phyloP scores from a whole-genome alignment of 768 basidiomycete species.

The Russula ochroleuca region DNA sequence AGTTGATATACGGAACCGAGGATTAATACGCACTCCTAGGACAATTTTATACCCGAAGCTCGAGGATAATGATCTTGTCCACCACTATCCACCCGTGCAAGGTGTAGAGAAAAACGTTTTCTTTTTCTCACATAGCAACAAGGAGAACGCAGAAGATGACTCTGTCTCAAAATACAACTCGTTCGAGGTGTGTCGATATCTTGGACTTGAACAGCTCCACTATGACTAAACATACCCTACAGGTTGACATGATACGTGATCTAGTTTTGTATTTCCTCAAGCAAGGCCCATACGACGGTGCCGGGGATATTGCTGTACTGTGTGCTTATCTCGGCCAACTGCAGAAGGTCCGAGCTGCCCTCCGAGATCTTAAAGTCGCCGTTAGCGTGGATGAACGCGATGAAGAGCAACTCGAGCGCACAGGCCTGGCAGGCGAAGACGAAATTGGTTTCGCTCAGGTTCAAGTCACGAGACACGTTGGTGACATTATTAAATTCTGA shows the following conservation, averaged over 20 bases:
- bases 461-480: constrained; percentile 49
- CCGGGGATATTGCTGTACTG: constrained; percentile 52
- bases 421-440: constrained; percentile 43
- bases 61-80: constrained; percentile 53
- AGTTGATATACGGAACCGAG: background rate
- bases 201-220: too few species aligned
- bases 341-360: constrained; percentile 41
- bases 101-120: constrained; percentile 63
- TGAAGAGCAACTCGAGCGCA: constrained; percentile 52
- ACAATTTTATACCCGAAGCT: constrained; percentile 59
- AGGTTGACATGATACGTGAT: constrained; percentile 47
- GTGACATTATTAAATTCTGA: constrained; percentile 22
- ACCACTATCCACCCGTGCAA: constrained; percentile 49
- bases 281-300: constrained; percentile 45
- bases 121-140: constrained; percentile 60
- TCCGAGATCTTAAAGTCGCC: constrained; percentile 45
- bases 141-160: constrained; percentile 60
- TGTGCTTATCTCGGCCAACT: constrained; percentile 53
- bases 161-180: constrained; percentile 60
- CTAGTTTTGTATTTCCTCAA: constrained; percentile 52
- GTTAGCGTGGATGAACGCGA: constrained; percentile 69
- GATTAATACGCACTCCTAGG: constrained; percentile 31
- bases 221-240: background rate
- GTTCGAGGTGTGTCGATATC: constrained; percentile 50
- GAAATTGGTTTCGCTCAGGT: constrained; percentile 43